A percentile compares a stretch with the other conserved stretches of the same genome.
Conservation (phyloP, 2,329 filamentous ascomycete genomes). For the Trichoderma cornu-damae region DNA sequence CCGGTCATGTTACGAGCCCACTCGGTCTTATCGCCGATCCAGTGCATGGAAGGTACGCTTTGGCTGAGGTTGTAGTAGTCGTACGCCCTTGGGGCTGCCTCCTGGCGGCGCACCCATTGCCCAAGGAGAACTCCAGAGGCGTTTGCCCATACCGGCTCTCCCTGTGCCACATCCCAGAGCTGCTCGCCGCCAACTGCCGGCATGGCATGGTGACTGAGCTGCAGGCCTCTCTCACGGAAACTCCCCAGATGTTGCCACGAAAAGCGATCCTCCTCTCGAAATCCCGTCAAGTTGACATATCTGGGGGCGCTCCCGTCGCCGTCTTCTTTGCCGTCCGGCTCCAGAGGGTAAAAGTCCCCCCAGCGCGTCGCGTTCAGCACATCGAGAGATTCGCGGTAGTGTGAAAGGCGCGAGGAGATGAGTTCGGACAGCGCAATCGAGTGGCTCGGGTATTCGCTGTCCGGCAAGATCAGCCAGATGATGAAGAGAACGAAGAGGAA, state of each 20-base stretch:
- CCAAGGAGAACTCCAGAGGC: slow-evolving; percentile 71
- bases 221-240: slow-evolving; percentile 60
- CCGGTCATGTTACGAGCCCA: slow-evolving; percentile 83
- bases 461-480: slow-evolving; percentile 38
- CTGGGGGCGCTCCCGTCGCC: slow-evolving; percentile 26
- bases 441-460: slow-evolving; percentile 32
- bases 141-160: slow-evolving; percentile 63
- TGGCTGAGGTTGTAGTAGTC: slow-evolving; percentile 58
- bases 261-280: slow-evolving; percentile 67
- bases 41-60: slow-evolving; percentile 61
- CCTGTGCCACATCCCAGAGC: slow-evolving; percentile 36
- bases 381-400: slow-evolving; percentile 48
- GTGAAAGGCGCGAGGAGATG: slow-evolving; percentile 43
- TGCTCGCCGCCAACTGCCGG: slow-evolving; percentile 40
- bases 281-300: slow-evolving; percentile 70
- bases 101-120: slow-evolving; percentile 62
- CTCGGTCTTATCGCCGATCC: slow-evolving; percentile 51
- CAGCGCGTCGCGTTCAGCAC: slow-evolving; percentile 53
- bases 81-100: slow-evolving; percentile 42
- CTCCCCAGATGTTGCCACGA: slow-evolving; percentile 68
- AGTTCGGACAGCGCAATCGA: slow-evolving; percentile 34
- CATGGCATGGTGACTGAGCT: slow-evolving; percentile 53
- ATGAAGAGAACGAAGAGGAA: slow-evolving; percentile 33
- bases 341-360: slow-evolving; percentile 53
- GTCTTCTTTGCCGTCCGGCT: slow-evolving; percentile 19